Evolutionary conservation across 179 eudicot genomes (phyloP).

Genomic region (Sideroxylon spinosum): DNA sequence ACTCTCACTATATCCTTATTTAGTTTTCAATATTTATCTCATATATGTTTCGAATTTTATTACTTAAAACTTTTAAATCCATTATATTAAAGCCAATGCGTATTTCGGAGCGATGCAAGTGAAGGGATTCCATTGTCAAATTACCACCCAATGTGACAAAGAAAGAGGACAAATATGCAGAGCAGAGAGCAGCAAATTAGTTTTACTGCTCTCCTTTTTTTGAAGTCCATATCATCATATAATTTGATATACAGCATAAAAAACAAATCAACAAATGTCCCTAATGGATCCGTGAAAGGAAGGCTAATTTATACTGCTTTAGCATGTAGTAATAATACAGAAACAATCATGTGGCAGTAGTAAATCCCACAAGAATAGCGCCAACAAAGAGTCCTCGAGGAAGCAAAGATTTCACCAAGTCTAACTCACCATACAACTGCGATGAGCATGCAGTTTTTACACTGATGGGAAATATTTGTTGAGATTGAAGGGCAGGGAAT

Average conservation of each 20-base stretch:
- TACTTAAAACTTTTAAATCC: too few relatives aligned
- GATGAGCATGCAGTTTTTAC: conserved; percentile 14
- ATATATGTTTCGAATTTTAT: too few relatives aligned
- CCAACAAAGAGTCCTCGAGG: neutral
- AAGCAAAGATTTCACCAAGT: neutral
- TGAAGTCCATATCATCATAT: conserved; percentile 20
- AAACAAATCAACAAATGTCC: conserved; percentile 26
- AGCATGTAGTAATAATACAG: conserved; percentile 19
- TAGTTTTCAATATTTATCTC: too few relatives aligned
- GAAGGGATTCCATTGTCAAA: too few relatives aligned
- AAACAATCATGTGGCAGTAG: neutral
- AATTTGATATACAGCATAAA: conserved; percentile 40
- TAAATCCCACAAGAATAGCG: conserved; percentile 10
- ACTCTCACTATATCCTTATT: too few relatives aligned
- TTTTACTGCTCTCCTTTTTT: conserved; percentile 5
- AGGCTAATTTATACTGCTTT: conserved; percentile 38
- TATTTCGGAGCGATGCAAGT: too few relatives aligned
- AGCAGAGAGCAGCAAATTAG: conserved; percentile 10
- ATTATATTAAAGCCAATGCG: too few relatives aligned
- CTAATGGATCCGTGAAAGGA: conserved; percentile 29
- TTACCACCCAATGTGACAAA: neutral
- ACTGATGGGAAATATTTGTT: conserved; percentile 71
- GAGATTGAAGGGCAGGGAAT: conserved; percentile 64
- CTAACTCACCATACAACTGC: neutral
- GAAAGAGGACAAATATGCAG: neutral